Evolutionary conservation across 1,284 basidiomycete species (phyloP).

Genomic region (Xerocomus cyaneibrunnescens): DNA sequence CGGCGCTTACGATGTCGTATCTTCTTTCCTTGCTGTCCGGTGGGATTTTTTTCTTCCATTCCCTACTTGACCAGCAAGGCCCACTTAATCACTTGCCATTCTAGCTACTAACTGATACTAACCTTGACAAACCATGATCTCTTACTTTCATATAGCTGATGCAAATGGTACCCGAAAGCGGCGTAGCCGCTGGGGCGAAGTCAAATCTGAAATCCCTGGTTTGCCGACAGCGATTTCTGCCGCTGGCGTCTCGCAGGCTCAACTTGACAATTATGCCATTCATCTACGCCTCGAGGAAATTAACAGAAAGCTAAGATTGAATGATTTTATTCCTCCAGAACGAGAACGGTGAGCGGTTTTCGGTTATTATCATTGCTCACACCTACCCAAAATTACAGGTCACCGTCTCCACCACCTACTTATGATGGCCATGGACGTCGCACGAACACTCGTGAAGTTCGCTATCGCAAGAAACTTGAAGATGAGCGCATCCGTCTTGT

Average conservation of each 20-base stretch:
- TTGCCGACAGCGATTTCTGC: slow-evolving; percentile 91
- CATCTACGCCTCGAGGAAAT: slow-evolving; percentile 97
- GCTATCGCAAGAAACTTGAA: slow-evolving; percentile 97
- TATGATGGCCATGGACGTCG: slow-evolving; percentile 97
- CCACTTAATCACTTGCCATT: slow-evolving; percentile 41
- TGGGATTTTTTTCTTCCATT: slow-evolving; percentile 26
- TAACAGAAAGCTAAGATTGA: slow-evolving; percentile 88
- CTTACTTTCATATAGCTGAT: slow-evolving; percentile 55
- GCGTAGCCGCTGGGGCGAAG: slow-evolving; percentile 94
- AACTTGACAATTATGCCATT: slow-evolving; percentile 95
- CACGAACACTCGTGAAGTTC: slow-evolving; percentile 97
- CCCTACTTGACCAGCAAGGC: slow-evolving; percentile 34
- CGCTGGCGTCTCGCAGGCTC: slow-evolving; percentile 85
- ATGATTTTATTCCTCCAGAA: slow-evolving; percentile 95
- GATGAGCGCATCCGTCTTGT: slow-evolving; percentile 94
- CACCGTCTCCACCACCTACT: slow-evolving; percentile 94
- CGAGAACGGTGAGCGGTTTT: slow-evolving; percentile 68
- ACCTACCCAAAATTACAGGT: slow-evolving; percentile 51
- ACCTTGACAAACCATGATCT: slow-evolving; percentile 47
- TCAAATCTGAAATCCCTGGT: slow-evolving; percentile 84
- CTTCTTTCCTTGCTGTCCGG: slow-evolving; percentile 34
- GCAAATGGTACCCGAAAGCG: slow-evolving; percentile 86
- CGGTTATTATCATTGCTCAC: not conserved
- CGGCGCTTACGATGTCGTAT: slow-evolving; percentile 35
- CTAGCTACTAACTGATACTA: slow-evolving; percentile 58